Conservation (phyloP, 2,329 filamentous ascomycete genomes). For the Aspergillus niger region DNA sequence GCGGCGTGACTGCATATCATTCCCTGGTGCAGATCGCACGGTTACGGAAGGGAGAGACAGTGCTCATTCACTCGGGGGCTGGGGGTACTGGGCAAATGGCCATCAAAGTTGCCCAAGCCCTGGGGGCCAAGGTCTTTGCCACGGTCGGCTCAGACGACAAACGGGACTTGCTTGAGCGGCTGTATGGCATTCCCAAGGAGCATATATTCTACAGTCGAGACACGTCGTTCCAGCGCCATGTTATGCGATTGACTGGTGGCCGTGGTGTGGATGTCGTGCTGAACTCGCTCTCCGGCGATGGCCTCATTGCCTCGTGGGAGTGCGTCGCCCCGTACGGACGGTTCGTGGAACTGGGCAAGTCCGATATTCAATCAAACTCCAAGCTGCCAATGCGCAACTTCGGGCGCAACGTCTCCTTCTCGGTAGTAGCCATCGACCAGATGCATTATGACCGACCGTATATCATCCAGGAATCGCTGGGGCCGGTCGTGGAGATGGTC, state of each 20-base stretch:
- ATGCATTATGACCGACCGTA: neutral
- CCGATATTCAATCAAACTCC: slow-evolving; percentile 6
- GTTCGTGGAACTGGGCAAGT: slow-evolving; percentile 24
- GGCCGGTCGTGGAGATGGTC: slow-evolving; percentile 8
- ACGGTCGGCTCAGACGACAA: slow-evolving; percentile 30
- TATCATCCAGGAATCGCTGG: slow-evolving; percentile 12
- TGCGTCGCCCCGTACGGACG: slow-evolving; percentile 28
- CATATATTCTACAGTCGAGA: slow-evolving; percentile 32
- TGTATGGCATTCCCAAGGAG: slow-evolving; percentile 25
- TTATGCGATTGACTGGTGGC: slow-evolving; percentile 21
- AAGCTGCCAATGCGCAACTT: slow-evolving; percentile 19
- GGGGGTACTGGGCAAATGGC: slow-evolving; percentile 33
- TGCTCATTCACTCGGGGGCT: slow-evolving; percentile 32
- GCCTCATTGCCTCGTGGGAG: slow-evolving; percentile 28
- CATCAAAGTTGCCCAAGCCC: slow-evolving; percentile 27
- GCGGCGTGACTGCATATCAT: slow-evolving; percentile 22
- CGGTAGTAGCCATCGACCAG: neutral
- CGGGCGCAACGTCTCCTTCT: slow-evolving; percentile 15
- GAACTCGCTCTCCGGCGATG: slow-evolving; percentile 29
- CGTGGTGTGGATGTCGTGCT: slow-evolving; percentile 31
- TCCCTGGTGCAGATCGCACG: slow-evolving; percentile 20
- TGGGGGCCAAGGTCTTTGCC: slow-evolving; percentile 28
- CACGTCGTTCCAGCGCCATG: slow-evolving; percentile 21
- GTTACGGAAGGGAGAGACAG: slow-evolving; percentile 21
- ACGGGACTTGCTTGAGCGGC: slow-evolving; percentile 24